Evolutionary conservation across 2,329 filamentous ascomycete genomes (phyloP).

Genomic region (Aureobasidium melanogenum): DNA sequence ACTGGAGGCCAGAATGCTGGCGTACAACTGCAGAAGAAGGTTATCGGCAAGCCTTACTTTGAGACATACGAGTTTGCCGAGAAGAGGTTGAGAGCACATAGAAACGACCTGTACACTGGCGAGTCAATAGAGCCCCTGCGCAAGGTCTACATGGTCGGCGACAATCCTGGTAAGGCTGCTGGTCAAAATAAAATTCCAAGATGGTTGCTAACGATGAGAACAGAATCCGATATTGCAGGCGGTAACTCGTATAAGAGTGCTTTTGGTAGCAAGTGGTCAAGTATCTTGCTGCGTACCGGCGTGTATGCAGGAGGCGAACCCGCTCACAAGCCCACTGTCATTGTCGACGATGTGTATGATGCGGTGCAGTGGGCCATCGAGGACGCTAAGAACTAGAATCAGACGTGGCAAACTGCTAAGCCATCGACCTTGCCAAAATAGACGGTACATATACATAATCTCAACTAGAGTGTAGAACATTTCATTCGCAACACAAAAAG

Average conservation of each 20-base stretch:
- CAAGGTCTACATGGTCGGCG: conserved; percentile 86
- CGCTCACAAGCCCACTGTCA: conserved; percentile 51
- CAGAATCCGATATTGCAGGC: conserved; percentile 81
- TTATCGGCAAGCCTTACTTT: conserved; percentile 75
- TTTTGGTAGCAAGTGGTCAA: conserved; percentile 64
- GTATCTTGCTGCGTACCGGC: conserved; percentile 70
- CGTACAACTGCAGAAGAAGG: conserved; percentile 50
- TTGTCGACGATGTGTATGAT: conserved; percentile 65
- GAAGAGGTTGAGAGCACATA: conserved; percentile 55
- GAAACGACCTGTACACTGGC: conserved; percentile 38
- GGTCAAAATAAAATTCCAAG: background rate
- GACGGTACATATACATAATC: background rate
- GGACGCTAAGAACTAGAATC: conserved; percentile 33
- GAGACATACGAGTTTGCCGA: conserved; percentile 81
- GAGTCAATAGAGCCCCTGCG: conserved; percentile 41
- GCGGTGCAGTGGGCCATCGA: conserved; percentile 70
- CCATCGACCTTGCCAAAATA: background rate
- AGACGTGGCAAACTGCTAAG: background rate
- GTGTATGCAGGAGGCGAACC: conserved; percentile 58
- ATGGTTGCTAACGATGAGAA: background rate
- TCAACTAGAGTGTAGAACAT: background rate
- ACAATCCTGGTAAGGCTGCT: conserved; percentile 32
- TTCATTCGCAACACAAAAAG: background rate
- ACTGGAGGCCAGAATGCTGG: conserved; percentile 45
- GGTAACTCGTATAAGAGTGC: conserved; percentile 66